These are phyloP conservation scores for Naegleria gruberi DNA, from an alignment of 208 protist species.

Conservation along the genomic window DNA sequence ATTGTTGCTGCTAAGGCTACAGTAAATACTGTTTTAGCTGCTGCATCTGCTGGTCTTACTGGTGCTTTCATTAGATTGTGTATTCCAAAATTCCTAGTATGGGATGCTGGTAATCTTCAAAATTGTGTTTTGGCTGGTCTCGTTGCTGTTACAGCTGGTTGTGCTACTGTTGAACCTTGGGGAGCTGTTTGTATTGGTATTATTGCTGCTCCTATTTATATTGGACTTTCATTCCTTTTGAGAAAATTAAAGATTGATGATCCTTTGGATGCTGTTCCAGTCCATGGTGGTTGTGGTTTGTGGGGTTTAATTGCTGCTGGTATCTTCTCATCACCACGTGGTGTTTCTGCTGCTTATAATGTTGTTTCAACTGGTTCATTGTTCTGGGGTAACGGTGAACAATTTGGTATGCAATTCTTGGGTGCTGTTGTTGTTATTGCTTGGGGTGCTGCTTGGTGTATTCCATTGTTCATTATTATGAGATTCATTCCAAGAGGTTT, in stretches of 20 bases:
- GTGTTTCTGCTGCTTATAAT: conserved; percentile 23
- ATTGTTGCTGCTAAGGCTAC: conserved; percentile 13
- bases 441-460: too few relatives aligned
- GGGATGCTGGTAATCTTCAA: conserved; percentile 22
- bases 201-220: conserved; percentile 32
- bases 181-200: conserved; percentile 31
- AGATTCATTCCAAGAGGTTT: too few relatives aligned
- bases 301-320: conserved; percentile 32
- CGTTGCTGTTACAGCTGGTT: conserved; percentile 33
- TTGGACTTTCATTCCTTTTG: conserved; percentile 27
- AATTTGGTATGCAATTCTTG: conserved; percentile 33
- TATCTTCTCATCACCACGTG: conserved; percentile 31
- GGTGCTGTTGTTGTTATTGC: conserved; percentile 23
- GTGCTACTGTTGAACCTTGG: conserved; percentile 28
- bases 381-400: conserved; percentile 33
- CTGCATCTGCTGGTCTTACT: conserved; percentile 17
- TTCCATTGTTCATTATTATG: too few relatives aligned
- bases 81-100: not conserved
- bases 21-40: conserved; percentile 34
- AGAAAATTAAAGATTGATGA: conserved; percentile 27
- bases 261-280: conserved; percentile 29
- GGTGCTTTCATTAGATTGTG: not conserved
- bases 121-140: conserved; percentile 40
- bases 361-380: conserved; percentile 19
- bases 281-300: conserved; percentile 30